These are phyloP conservation scores for Dentipellis fragilis DNA, from an alignment of 768 basidiomycete species.

Conservation along the genomic window DNA sequence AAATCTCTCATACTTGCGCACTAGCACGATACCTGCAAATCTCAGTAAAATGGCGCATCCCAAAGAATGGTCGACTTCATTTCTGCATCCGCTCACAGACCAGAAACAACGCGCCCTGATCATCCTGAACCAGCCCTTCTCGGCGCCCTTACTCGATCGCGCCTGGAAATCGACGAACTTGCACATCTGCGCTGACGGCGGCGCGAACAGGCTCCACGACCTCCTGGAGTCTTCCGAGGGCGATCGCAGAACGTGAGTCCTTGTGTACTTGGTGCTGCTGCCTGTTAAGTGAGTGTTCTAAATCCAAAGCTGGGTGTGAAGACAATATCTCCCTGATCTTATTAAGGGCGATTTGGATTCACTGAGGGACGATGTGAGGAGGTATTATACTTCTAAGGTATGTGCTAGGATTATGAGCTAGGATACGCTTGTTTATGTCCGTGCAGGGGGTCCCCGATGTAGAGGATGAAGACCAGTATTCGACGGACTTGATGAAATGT, in stretches of 20 bases:
- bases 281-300: not conserved
- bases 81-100: constrained; percentile 1
- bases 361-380: constrained; percentile 59
- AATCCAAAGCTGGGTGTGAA: constrained; percentile 23
- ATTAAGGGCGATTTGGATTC: constrained; percentile 96
- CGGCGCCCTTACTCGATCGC: constrained; percentile 43
- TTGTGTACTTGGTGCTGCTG: not conserved
- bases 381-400: constrained; percentile 57
- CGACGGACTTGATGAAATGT: constrained; percentile 98
- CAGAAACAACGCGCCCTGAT: constrained; percentile 43
- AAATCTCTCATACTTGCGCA: not conserved
- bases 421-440: not conserved
- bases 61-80: constrained; percentile 6
- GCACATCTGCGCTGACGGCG: constrained; percentile 47
- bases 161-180: constrained; percentile 32
- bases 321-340: constrained; percentile 58
- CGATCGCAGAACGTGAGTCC: not conserved
- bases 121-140: constrained; percentile 87
- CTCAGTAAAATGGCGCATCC: constrained; percentile 1
- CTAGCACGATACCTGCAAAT: not conserved
- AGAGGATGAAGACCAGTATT: constrained; percentile 62
- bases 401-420: constrained; percentile 8
- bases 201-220: constrained; percentile 61
- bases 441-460: constrained; percentile 57
- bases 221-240: constrained; percentile 1